Evolutionary conservation across 805 yeast species (phyloP), one percentile per base, ranked within the genome.

Genomic region (Kluyveromyces aestuarii): DNA sequence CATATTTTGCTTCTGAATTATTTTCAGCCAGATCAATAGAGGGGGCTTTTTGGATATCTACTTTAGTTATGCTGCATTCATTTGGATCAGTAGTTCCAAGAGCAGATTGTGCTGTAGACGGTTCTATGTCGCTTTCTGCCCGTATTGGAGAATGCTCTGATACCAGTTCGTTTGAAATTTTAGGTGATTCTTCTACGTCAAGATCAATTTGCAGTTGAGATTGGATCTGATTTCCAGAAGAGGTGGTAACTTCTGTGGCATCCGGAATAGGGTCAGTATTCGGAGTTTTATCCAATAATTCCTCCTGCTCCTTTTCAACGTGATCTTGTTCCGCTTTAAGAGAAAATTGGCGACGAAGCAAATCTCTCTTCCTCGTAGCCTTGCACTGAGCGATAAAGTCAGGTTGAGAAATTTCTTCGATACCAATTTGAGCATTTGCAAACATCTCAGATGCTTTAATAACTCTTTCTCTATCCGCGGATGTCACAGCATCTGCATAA

Each of bases 391-490:
- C 75, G 21, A 84, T 61, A 49, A 93, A 82, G 37, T 80, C 85
- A 1, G 91, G 83, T 2, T 75, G 69, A 45, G 83, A 80, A 55
- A 90, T 80, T 54, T 93, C 99, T 57, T 93, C 99, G 47, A 93
- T 76, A 6, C 95, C 95, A 62, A 93, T 95, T 64, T 89, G 96
- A 0, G 96, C 96, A 68, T 93, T 90, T 11, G 97, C 95, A 61
- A 78, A 79, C 98, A 93, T 90, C 64, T 93, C 99, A 48, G 91
- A 85, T 0, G 98, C 96, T 56, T 76, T 76, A 39, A 77, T 72
- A 6, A 84, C 71, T 47, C 96, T 73, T 50, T 93, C 99, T 41
- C 98, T 75, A 55, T 91, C 98, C 0, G 87, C 87, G 2, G 76
- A 67, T 0, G 81, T 79, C 35, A 75, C 72, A 0, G 95, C 77